phyloP scores from a whole-genome alignment of 2,329 filamentous ascomycete species.

The Nemania sp. region DNA sequence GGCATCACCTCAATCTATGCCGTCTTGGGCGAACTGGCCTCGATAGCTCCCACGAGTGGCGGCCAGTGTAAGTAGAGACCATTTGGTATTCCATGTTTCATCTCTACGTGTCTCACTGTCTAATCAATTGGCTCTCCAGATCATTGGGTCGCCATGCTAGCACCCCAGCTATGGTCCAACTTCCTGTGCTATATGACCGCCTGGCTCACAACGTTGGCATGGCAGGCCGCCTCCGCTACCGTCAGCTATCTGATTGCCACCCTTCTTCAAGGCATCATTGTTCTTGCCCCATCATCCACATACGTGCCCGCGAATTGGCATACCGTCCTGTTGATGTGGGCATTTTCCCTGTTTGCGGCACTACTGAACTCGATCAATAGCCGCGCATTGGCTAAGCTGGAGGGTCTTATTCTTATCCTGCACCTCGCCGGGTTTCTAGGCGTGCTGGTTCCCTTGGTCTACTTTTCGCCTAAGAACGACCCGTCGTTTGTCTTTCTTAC shows the following conservation, averaged over 20 bases:
- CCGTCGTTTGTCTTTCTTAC: slow-evolving; percentile 23
- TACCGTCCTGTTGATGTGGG: background rate
- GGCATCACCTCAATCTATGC: slow-evolving; percentile 47
- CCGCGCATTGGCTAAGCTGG: background rate
- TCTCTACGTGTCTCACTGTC: too few relatives aligned
- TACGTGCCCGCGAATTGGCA: background rate
- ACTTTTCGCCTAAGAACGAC: background rate
- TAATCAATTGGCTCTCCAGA: too few relatives aligned
- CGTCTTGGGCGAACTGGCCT: slow-evolving; percentile 28
- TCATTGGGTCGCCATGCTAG: slow-evolving; percentile 2
- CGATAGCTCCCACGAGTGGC: slow-evolving; percentile 30
- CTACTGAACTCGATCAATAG: background rate
- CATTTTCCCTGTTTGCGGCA: background rate
- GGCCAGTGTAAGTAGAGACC: slow-evolving; percentile 29
- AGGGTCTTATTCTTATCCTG: background rate
- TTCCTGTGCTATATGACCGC: background rate
- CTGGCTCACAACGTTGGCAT: background rate
- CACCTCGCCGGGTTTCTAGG: slow-evolving; percentile 11
- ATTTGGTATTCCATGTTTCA: too few relatives aligned
- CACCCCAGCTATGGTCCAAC: background rate
- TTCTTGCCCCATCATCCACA: slow-evolving; percentile 19
- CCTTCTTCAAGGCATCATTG: slow-evolving; percentile 27
- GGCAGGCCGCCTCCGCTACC: background rate
- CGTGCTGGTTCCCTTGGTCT: background rate
- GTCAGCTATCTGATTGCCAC: background rate